Conservation (phyloP, 257 asterid genomes). For the Plectranthus barbatus region DNA sequence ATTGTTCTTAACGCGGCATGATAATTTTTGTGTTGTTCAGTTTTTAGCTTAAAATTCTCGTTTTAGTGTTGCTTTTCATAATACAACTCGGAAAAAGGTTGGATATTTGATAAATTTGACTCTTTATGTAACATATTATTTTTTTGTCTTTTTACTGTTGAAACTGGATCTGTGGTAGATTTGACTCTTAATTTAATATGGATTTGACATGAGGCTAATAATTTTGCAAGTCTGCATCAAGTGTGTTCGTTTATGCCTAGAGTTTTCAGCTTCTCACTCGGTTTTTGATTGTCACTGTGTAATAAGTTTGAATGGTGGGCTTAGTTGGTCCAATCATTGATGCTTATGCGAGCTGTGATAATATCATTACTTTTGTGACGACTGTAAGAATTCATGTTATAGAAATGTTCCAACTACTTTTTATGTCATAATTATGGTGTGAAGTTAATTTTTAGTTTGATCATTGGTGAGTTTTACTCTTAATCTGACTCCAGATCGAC, state of each 20-base stretch:
- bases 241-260: not conserved
- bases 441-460: not conserved
- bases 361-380: not conserved
- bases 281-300: not conserved
- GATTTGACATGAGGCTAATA: not conserved
- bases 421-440: not conserved
- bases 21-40: not conserved
- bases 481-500: not conserved
- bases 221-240: not conserved
- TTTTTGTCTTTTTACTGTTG: no score
- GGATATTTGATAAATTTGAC: not conserved
- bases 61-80: not conserved
- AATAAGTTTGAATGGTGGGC: not conserved
- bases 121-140: no score
- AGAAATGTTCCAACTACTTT: not conserved
- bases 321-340: not conserved
- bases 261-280: not conserved
- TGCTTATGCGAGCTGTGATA: not conserved
- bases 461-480: not conserved
- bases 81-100: not conserved
- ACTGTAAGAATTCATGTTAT: not conserved
- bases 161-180: not conserved
- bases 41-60: not conserved
- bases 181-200: not conserved
- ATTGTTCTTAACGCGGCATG: not conserved